These are phyloP conservation scores for Chaetomium strumarium DNA, from an alignment of 2,329 filamentous ascomycete species.

Conservation along the genomic window DNA sequence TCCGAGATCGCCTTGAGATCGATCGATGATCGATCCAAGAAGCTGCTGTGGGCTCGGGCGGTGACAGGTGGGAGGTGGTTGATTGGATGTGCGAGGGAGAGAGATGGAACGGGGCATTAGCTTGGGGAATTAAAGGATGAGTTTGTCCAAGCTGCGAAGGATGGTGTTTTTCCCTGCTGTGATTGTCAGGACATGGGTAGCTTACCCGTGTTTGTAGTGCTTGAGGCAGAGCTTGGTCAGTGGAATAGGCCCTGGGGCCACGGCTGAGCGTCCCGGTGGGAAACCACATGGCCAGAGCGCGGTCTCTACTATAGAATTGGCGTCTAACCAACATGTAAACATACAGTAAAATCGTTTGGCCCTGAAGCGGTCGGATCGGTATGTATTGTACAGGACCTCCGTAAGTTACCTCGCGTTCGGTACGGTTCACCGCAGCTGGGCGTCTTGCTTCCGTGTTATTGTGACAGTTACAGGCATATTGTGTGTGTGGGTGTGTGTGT, in stretches of 20 bases:
- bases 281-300: no score
- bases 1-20: not conserved
- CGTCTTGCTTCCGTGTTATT: no score
- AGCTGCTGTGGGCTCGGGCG: not conserved
- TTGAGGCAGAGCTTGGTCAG: no score
- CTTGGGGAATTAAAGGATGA: slow-evolving; percentile 5
- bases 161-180: no score
- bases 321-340: no score
- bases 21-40: no score
- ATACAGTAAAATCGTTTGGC: not conserved
- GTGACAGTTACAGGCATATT: no score
- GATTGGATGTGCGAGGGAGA: not conserved
- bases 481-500: no score
- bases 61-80: not conserved
- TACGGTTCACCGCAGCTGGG: no score
- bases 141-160: not conserved
- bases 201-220: not conserved
- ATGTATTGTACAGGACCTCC: no score
- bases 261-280: not conserved
- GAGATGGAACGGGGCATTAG: slow-evolving; percentile 6
- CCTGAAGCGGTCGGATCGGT: not conserved
- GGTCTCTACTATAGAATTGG: no score
- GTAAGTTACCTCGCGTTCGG: no score
- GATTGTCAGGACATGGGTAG: not conserved
- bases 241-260: not conserved